Evolutionary conservation across 169 alveolate genomes (phyloP), one percentile per base, ranked within the genome.

Genomic region (Eimeria maxima): DNA sequence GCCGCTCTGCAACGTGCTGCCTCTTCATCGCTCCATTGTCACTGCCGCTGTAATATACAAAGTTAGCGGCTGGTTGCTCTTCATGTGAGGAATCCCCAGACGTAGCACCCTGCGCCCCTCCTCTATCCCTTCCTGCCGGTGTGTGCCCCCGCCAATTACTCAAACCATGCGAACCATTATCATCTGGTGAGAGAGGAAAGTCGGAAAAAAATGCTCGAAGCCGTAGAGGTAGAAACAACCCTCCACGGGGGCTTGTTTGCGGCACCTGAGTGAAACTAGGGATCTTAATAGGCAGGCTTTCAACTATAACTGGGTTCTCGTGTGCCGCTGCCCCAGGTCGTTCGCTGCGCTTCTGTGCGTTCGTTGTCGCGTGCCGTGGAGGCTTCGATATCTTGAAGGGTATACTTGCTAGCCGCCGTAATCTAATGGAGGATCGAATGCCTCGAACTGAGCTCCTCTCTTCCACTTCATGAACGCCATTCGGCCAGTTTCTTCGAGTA

Each of bases 251-350:
- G 44, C 93, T 86, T 33, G 4, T 53, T 38, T 86, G 93, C 10
- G 93, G 60, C 57, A 86, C 93, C 57, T 38, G 74, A 45, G 74
- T 57, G 78, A 86, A 86, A 8, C 63, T 1, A 38, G 80, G 93
- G 38, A 29, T 22, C 55, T 27, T 69, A 7, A n/a, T 55, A 8
- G 50, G 33, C 63, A 60, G 55, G 20, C 14, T 50, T 14, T 55
- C 71, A 55, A 4, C 65, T 53, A 20, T 4, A 55, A 53, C 50
- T 38, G 90, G 90, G 73, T 81, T 4, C 22, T 50, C 7, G 73
- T 29, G 3, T 50, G 7, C 63, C 33, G 1, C 20, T 33, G 50
- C 63, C 24, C n/a, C 47, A n/a, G 67, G 67, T 33, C 27, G n/a
- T 50, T 11, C 10, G 73, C 55, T 16, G 90, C 13, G 50, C 0